phyloP scores from a whole-genome alignment of 2,329 filamentous ascomycete species.

The Pseudopithomyces chartarum region DNA sequence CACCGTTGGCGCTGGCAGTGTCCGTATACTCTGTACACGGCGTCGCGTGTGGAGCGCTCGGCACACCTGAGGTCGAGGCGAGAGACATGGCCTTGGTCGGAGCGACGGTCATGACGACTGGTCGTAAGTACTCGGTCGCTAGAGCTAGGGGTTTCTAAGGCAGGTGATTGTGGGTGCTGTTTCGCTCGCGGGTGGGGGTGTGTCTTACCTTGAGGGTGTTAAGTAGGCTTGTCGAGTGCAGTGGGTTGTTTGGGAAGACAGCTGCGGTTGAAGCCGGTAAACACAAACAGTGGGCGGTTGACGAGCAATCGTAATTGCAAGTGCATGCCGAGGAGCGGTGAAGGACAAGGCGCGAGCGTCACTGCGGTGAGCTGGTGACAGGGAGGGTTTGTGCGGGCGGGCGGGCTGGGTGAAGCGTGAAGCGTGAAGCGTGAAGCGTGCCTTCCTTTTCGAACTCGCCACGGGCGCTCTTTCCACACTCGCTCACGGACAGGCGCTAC shows the following conservation, averaged over 20 bases:
- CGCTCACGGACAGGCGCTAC: neutral
- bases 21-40: conserved; percentile 31
- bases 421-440: neutral
- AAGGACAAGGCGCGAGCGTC: neutral
- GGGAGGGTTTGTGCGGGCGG: conserved; percentile 2
- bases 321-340: neutral
- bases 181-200: neutral
- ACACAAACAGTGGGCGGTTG: neutral
- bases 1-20: conserved; percentile 16
- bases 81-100: conserved; percentile 24
- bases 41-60: conserved; percentile 32
- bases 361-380: neutral
- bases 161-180: neutral
- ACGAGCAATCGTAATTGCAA: conserved; percentile 1
- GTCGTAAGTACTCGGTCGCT: neutral
- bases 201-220: neutral
- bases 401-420: too few species aligned
- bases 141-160: neutral
- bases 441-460: neutral
- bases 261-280: neutral
- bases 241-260: neutral
- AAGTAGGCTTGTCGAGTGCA: neutral
- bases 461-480: neutral
- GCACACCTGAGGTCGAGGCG: conserved; percentile 23
- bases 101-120: conserved; percentile 9